Base-by-base conservation (phyloP, 371 early-diverging fungal species). In the Fennellomyces sp. region DNA sequence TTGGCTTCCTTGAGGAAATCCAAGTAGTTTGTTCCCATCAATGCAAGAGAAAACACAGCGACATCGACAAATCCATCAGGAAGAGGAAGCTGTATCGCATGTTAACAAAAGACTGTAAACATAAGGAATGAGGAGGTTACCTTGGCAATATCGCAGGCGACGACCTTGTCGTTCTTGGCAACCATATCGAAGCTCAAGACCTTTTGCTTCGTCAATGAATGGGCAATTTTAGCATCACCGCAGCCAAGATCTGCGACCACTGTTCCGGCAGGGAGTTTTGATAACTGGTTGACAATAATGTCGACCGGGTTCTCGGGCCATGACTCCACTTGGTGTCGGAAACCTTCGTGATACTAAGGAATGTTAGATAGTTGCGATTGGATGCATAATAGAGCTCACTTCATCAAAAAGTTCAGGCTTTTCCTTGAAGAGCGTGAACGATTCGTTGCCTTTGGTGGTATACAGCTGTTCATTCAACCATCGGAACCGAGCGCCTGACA, bases 301-400 rank as follows among this genome's bases (percentile, higher is more conserved):
- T 97, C 94, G 1, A 98, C 89, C 0, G 99, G 99, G 71, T 99
- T 98, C 27, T 76, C 82, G 0, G 99, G 99, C 99, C 99, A 99
- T 33, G 85, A 81, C 60, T 90, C 87, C 7, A 95, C 95, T 76
- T 99, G 99, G 13, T 89, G 80, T 3, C 93, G 84, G 85, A 99
- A 99, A 2, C 98, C 99, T 69, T 88, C 87, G 69, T 99, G 99
- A 69, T 99, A 99, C 83, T 91, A 55, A n/a, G n/a, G n/a, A n/a
- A n/a, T n/a, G n/a, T n/a, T n/a, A n/a, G n/a, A n/a, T n/a, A n/a
- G n/a, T n/a, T n/a, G n/a, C n/a, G n/a, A n/a, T n/a, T n/a, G n/a
- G n/a, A n/a, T n/a, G n/a, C n/a, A n/a, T n/a, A n/a, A n/a, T n/a
- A n/a, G n/a, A n/a, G 30, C 72, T 58, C 76, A 89, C 91, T 72